These are phyloP conservation scores for Mycena citricolor DNA, from an alignment of 1,284 basidiomycete genomes.

Conservation along the genomic window DNA sequence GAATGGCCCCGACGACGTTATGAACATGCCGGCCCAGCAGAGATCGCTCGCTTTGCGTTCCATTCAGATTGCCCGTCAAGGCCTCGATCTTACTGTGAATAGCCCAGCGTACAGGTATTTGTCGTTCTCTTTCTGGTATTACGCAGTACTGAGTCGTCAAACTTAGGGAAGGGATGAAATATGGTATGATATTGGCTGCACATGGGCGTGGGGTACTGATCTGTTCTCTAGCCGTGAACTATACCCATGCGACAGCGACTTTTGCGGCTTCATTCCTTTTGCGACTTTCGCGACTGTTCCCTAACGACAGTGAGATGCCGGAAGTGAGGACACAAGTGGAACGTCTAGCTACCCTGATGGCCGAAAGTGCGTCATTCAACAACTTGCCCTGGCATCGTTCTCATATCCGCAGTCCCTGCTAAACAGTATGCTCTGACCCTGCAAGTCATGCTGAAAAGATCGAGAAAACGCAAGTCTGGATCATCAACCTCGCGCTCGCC, in stretches of 20 bases:
- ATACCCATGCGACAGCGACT: constrained; percentile 89
- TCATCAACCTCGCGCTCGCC: constrained; percentile 59
- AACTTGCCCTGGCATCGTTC: constrained; percentile 4
- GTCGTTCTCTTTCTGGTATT: too few species aligned
- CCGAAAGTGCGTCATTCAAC: constrained; percentile 57
- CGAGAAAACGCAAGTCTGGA: constrained; percentile 61
- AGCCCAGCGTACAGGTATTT: constrained; percentile 80
- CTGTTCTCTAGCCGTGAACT: constrained; percentile 68
- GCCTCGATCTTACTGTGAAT: constrained; percentile 72
- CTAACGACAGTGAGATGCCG: constrained; percentile 77
- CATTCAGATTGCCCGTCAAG: constrained; percentile 67
- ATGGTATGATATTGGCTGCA: constrained; percentile 49
- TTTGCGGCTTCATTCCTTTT: constrained; percentile 89
- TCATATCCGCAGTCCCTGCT: constrained; percentile 65
- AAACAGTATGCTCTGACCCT: constrained; percentile 87
- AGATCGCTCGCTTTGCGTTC: constrained; percentile 69
- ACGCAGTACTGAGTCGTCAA: too few species aligned
- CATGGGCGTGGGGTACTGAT: too few species aligned
- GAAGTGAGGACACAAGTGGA: constrained; percentile 80
- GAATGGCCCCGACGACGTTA: constrained; percentile 73
- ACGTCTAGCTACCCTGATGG: constrained; percentile 70
- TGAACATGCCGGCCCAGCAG: constrained; percentile 70
- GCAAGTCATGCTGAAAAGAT: constrained; percentile 82
- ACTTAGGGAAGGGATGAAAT: constrained; percentile 89
- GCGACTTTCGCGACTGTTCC: constrained; percentile 83